These are phyloP conservation scores for Entoloma clypeatum DNA, from an alignment of 1,284 basidiomycete species.

Conservation along the genomic window DNA sequence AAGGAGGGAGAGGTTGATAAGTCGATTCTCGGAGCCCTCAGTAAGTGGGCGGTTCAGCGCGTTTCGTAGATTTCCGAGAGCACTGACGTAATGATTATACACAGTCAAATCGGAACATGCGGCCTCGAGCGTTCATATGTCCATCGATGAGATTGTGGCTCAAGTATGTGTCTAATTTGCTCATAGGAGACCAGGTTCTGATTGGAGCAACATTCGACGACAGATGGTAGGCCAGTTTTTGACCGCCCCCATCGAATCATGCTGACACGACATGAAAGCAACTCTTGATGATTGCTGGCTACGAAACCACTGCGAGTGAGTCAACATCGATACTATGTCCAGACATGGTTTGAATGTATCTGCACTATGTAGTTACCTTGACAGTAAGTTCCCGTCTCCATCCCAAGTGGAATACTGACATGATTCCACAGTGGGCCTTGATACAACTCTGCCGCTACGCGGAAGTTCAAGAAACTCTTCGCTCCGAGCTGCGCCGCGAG, in stretches of 20 bases:
- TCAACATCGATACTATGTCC: not conserved
- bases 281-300: slow-evolving; percentile 23
- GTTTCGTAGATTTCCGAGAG: too few species aligned
- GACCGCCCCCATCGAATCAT: too few species aligned
- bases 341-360: not conserved
- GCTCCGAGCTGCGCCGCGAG: slow-evolving; percentile 43
- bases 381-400: slow-evolving; percentile 24
- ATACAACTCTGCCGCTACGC: slow-evolving; percentile 47
- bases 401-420: not conserved
- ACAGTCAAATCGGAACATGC: slow-evolving; percentile 1
- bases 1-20: slow-evolving; percentile 8
- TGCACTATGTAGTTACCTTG: slow-evolving; percentile 17
- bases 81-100: not conserved
- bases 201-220: too few species aligned
- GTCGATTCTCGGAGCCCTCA: slow-evolving; percentile 5
- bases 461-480: slow-evolving; percentile 44
- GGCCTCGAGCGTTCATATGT: not conserved
- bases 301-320: slow-evolving; percentile 41
- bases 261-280: too few species aligned
- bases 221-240: too few species aligned
- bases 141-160: not conserved
- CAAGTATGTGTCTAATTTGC: not conserved
- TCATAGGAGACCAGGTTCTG: not conserved
- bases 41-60: too few species aligned
- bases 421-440: slow-evolving; percentile 35